Conservation (phyloP, 2,329 filamentous ascomycete genomes). For the Colletotrichum sp. region DNA sequence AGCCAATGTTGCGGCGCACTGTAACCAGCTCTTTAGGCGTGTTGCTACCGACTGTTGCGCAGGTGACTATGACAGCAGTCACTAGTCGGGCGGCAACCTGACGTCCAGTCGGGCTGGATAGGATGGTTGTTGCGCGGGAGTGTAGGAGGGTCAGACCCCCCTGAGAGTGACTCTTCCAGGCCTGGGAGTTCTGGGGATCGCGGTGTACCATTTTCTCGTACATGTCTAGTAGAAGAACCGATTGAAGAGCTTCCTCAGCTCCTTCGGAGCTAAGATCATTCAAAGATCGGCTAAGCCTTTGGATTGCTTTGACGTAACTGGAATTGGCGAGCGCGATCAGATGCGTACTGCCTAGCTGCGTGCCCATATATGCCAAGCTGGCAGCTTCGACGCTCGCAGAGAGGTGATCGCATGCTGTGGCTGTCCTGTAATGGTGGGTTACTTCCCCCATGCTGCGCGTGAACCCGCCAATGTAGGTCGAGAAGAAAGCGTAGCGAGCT, state of each 20-base stretch:
- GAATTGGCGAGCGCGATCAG: conserved; percentile 6
- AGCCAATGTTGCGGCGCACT: neutral
- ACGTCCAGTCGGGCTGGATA: neutral
- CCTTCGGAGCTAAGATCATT: neutral
- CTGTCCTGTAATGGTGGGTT: conserved; percentile 17
- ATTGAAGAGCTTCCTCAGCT: conserved; percentile 23
- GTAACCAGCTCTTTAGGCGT: neutral
- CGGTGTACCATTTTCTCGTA: conserved; percentile 30
- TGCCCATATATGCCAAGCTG: conserved; percentile 27
- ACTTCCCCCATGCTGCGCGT: conserved; percentile 26
- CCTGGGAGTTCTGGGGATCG: neutral
- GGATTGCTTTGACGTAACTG: neutral
- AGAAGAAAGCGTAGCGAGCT: conserved; percentile 28
- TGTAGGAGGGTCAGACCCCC: conserved; percentile 25
- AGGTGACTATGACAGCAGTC: conserved; percentile 1
- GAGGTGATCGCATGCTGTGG: conserved; percentile 15
- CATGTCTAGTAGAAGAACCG: conserved; percentile 29
- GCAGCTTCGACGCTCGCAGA: conserved; percentile 28
- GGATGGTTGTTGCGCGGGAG: neutral
- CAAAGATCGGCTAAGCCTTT: neutral
- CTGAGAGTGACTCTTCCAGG: conserved; percentile 26
- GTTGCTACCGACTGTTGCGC: neutral
- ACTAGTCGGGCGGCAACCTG: neutral
- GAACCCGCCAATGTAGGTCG: conserved; percentile 25
- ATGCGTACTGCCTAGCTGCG: neutral